Evolutionary conservation across 371 early-diverging fungal species (phyloP).

Genomic region (Apophysomyces elegans): DNA sequence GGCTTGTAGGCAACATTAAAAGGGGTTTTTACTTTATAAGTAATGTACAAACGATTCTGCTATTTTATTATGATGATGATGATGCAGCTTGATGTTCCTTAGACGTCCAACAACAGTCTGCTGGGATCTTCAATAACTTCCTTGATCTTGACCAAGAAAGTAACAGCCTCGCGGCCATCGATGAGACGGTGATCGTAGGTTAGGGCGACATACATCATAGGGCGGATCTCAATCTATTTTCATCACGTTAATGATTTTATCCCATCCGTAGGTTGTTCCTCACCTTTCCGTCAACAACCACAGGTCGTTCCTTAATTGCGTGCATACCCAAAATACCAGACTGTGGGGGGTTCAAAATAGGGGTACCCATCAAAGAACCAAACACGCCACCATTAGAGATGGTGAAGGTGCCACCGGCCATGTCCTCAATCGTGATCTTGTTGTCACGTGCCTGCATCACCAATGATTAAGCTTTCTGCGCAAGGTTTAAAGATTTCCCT

Average conservation of each 20-base stretch:
- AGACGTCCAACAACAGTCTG: conserved; percentile 85
- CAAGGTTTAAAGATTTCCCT: conserved; percentile 1
- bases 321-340: conserved; percentile 98
- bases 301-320: conserved; percentile 94
- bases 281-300: conserved; percentile 91
- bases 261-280: not conserved
- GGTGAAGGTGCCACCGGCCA: conserved; percentile 98
- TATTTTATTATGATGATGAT: not conserved
- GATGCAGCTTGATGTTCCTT: conserved; percentile 27
- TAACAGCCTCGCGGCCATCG: conserved; percentile 98
- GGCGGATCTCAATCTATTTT: conserved; percentile 84
- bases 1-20: no score
- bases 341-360: conserved; percentile 98
- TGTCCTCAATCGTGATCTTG: conserved; percentile 94
- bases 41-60: no score
- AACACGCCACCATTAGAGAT: conserved; percentile 98
- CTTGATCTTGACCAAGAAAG: conserved; percentile 96
- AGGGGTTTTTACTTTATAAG: no score
- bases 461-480: not conserved
- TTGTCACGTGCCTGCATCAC: conserved; percentile 84
- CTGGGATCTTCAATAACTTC: conserved; percentile 96
- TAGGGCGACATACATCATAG: conserved; percentile 98
- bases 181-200: conserved; percentile 98
- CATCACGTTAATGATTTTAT: not conserved
- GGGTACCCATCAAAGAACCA: conserved; percentile 96